Evolutionary conservation across 208 protist species (phyloP), one percentile per base, ranked within the genome.

Genomic region (Leptomonas seymouri): DNA sequence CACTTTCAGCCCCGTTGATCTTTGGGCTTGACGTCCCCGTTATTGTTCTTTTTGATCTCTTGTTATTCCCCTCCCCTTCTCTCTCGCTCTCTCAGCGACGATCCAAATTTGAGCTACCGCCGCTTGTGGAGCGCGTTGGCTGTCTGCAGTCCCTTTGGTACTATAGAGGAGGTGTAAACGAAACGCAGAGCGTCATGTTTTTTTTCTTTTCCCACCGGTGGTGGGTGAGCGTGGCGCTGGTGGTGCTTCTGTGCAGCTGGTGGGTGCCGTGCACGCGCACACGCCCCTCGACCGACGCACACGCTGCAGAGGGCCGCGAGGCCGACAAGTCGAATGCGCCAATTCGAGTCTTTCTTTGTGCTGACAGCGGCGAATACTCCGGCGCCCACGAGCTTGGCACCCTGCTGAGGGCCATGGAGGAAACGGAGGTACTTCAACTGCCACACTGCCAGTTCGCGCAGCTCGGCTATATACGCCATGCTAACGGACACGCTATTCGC

Each of bases 381-480:
- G 81, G 82, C 31, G 48, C 56, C 12, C 73, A 84, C 58, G 85
- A 90, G 64, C 57, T 90, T 21, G 55, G 64, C 63, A 78, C 78
- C 46, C 51, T 90, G 18, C 64, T 80, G 2, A 62, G 15, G 21
- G 68, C 71, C 0, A 80, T 90, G 71, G 58, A 67, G 51, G 50
- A 75, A 14, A 42, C 44, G 23, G 72, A 72, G 30, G 49, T 66
- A 46, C 48, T 85, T 18, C 9, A 64, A 6, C 71, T 87, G 58
- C 36, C 59, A 27, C 66, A 82, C 57, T 90, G 85, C 66, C 74
- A 84, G 61, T 73, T 58, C n/a, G 78, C 73, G 0, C 78, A 82
- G 59, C 55, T 83, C 36, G 85, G 85, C 42, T 58, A 67, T 61
- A 67, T 87, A 34, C 53, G 51, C 21, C 75, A 75, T 31, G 75